A percentile compares a stretch with the other conserved stretches of the same genome.
Conservation (phyloP, 164 flowering plant species). For the Stephania yunnanensis region DNA sequence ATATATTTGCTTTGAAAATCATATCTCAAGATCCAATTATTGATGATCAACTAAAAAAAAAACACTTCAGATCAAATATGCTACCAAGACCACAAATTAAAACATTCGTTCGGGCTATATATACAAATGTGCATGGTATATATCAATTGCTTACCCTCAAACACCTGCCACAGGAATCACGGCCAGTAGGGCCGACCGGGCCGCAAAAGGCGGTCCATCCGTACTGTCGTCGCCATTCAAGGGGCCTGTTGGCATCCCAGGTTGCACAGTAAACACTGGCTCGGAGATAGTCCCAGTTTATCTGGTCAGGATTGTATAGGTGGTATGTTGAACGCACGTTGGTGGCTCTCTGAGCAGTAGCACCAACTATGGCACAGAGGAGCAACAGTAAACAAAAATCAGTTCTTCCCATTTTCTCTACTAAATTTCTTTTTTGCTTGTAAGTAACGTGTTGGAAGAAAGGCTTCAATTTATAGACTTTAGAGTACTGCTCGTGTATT, state of each 20-base stretch:
- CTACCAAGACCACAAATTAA: too few species aligned
- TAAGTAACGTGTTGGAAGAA: background rate
- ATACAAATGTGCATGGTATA: background rate
- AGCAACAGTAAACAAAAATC: background rate
- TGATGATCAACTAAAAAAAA: too few species aligned
- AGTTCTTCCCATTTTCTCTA: constrained; percentile 2
- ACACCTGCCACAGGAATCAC: constrained; percentile 39
- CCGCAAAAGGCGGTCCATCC: constrained; percentile 54
- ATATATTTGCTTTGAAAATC: too few species aligned
- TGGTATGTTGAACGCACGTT: constrained; percentile 38
- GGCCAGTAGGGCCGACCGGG: constrained; percentile 36
- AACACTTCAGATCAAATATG: too few species aligned
- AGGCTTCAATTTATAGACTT: constrained; percentile 4
- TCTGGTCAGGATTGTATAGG: constrained; percentile 34
- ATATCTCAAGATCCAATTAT: too few species aligned
- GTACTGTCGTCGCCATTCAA: constrained; percentile 35
- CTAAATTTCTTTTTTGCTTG: background rate
- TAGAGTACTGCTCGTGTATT: background rate
- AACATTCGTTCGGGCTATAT: too few species aligned
- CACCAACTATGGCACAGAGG: background rate
- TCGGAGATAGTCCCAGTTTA: constrained; percentile 34
- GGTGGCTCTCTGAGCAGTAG: background rate
- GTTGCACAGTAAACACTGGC: constrained; percentile 44
- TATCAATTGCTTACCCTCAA: constrained; percentile 26
- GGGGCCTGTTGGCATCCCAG: constrained; percentile 43